Evolutionary conservation across 306 rosid genomes (phyloP).

Genomic region (Lathyrus tuberosus): DNA sequence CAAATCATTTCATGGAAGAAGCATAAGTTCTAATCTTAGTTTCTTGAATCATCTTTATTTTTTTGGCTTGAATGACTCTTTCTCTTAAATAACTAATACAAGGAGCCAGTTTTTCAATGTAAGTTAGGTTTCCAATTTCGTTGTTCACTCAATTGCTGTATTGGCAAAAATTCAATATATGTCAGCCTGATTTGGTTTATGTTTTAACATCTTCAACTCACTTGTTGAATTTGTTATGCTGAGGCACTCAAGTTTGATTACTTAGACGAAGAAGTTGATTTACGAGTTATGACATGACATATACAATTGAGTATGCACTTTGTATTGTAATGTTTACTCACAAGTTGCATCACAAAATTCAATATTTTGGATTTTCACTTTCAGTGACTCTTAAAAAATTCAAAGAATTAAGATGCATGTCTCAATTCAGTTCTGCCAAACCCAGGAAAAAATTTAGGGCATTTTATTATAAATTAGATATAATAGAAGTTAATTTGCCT

Average conservation of each 20-base stretch:
- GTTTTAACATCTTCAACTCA: slow-evolving; percentile 21
- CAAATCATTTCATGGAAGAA: slow-evolving; percentile 1
- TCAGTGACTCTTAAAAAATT: slow-evolving; percentile 10
- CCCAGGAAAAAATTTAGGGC: background rate
- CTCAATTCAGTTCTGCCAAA: background rate
- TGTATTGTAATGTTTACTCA: slow-evolving; percentile 1
- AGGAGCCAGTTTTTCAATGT: background rate
- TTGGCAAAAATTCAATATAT: background rate
- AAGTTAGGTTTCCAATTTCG: background rate
- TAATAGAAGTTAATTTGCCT: slow-evolving; percentile 22
- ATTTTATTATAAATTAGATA: slow-evolving; percentile 20
- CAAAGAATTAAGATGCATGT: slow-evolving; percentile 20
- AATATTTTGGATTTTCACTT: slow-evolving; percentile 26
- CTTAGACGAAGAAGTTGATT: slow-evolving; percentile 2
- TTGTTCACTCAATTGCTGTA: slow-evolving; percentile 11
- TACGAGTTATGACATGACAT: background rate
- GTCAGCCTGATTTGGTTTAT: slow-evolving; percentile 9
- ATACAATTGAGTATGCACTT: background rate
- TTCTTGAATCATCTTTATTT: background rate
- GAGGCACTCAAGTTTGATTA: background rate
- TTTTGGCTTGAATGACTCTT: no score
- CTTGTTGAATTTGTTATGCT: slow-evolving; percentile 19
- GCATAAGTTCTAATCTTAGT: background rate
- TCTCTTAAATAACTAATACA: no score
- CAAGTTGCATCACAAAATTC: slow-evolving; percentile 19